Base-by-base conservation (phyloP, 108 stramenopile species). In the Nitzschia sp. region DNA sequence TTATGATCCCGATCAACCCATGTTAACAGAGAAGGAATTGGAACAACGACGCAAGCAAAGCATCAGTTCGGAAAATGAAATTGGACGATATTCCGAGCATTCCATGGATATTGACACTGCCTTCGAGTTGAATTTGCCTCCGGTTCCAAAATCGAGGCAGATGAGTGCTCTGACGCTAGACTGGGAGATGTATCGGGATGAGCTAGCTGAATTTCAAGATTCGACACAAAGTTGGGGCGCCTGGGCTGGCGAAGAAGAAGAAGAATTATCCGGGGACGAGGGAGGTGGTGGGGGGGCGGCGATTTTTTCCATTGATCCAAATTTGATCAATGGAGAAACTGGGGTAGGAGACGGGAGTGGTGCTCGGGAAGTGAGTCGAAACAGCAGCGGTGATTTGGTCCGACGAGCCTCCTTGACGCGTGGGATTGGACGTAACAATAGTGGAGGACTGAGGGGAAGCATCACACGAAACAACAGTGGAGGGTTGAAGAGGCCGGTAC, bases 101-200 rank as follows among this genome's bases (percentile, higher is more conserved):
- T 34, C 32, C 21, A 38, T 62, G 31, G 61, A 62, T 42, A 25
- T 23, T 2, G 32, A 62, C 9, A 26, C 28, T 42, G 36, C 38
- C 24, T 62, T 62, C 46, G 61, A 62, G 24, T 42, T 62, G 24
- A 17, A n/a, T 8, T 42, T 62, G 26, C 61, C 61, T 2, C 5
- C 8, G 5, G 19, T 25, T 34, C 61, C 32, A 8, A 62, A 62
- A 62, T 45, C 42, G n/a, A 31, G 42, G 2, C 61, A 62, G 32
- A 62, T 62, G 61, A 62, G 61, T 45, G 61, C 61, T 2, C 23
- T 62, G 42, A 62, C 61, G 33, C 33, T 31, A 2, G 61, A 62
- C 46, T 62, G 61, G 61, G 61, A 62, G 1, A 24, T 24, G 8
- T 45, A 34, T 9, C 35, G 42, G 9, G 61, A 62, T 62, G 58